phyloP scores from a whole-genome alignment of 2,329 filamentous ascomycete species.

The Fusarium dimerum region DNA sequence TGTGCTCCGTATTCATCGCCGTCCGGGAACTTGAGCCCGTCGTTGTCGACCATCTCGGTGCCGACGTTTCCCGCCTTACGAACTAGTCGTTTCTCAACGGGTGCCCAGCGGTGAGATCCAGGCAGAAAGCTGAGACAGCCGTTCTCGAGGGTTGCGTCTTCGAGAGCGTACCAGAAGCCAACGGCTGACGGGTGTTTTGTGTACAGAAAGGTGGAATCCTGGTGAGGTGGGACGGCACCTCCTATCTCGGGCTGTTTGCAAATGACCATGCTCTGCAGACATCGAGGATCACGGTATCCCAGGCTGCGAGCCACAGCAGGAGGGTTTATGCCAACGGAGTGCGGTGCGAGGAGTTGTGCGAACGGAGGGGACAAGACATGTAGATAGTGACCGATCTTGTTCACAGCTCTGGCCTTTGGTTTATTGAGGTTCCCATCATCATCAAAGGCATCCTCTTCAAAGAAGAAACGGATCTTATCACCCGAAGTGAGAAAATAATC shows the following conservation, averaged over 20 bases:
- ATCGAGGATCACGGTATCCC: conserved; percentile 73
- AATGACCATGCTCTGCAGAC: conserved; percentile 94
- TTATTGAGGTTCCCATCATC: conserved; percentile 64
- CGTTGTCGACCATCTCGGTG: conserved; percentile 72
- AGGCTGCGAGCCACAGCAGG: conserved; percentile 68
- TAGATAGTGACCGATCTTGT: conserved; percentile 82
- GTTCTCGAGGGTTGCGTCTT: conserved; percentile 85
- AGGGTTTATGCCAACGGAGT: conserved; percentile 41
- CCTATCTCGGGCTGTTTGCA: conserved; percentile 98
- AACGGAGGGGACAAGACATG: conserved; percentile 71
- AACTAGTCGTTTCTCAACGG: conserved; percentile 74
- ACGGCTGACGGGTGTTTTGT: conserved; percentile 86
- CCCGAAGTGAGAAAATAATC: conserved; percentile 89
- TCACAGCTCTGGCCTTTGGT: conserved; percentile 83
- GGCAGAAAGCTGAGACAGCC: conserved; percentile 86
- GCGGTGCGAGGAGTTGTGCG: conserved; percentile 51
- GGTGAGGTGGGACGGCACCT: conserved; percentile 85
- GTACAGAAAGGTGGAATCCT: conserved; percentile 91
- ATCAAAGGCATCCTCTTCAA: conserved; percentile 90
- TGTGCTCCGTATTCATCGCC: conserved; percentile 50
- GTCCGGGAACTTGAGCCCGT: conserved; percentile 63
- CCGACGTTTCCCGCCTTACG: conserved; percentile 55
- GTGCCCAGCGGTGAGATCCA: conserved; percentile 75
- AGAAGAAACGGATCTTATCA: conserved; percentile 95
- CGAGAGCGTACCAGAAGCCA: conserved; percentile 96